phyloP scores from a whole-genome alignment of 2,329 filamentous ascomycete genomes.

The Nigrograna mackinnonii region DNA sequence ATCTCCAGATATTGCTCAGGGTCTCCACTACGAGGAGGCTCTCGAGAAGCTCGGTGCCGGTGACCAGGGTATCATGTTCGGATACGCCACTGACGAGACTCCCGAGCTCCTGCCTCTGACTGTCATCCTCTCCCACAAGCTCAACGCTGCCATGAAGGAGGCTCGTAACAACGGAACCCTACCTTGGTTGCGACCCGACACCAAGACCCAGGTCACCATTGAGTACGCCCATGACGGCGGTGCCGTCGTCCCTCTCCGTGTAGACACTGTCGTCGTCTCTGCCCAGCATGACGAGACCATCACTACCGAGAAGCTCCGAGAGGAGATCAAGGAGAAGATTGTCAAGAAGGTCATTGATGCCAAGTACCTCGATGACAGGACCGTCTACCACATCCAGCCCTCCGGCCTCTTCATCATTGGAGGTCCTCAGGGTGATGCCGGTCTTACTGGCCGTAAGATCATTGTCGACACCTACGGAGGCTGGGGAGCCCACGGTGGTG shows the following conservation, averaged over 20 bases:
- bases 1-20: slow-evolving; percentile 97
- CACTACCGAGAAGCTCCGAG: slow-evolving; percentile 87
- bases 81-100: slow-evolving; percentile 99
- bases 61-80: slow-evolving; percentile 99
- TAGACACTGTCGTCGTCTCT: slow-evolving; percentile 96
- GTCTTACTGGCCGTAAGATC: slow-evolving; percentile 99
- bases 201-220: slow-evolving; percentile 99
- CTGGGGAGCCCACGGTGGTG: slow-evolving; percentile 99
- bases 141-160: slow-evolving; percentile 91
- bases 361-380: slow-evolving; percentile 89
- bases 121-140: slow-evolving; percentile 91
- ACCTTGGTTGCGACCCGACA: slow-evolving; percentile 95
- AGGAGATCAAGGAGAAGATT: slow-evolving; percentile 97
- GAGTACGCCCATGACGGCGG: slow-evolving; percentile 98
- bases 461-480: slow-evolving; percentile 99
- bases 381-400: slow-evolving; percentile 98
- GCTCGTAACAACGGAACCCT: slow-evolving; percentile 86
- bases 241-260: slow-evolving; percentile 87
- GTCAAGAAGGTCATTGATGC: slow-evolving; percentile 92
- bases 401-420: slow-evolving; percentile 99
- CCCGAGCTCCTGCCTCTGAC: slow-evolving; percentile 96
- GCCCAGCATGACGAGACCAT: slow-evolving; percentile 92
- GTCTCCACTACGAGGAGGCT: slow-evolving; percentile 96
- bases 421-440: slow-evolving; percentile 97
- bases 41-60: slow-evolving; percentile 97